Percentiles rank a stretch among this genome's conserved stretches.
phyloP scores from a whole-genome alignment of 257 asterid species.

The Scutellaria barbata region DNA sequence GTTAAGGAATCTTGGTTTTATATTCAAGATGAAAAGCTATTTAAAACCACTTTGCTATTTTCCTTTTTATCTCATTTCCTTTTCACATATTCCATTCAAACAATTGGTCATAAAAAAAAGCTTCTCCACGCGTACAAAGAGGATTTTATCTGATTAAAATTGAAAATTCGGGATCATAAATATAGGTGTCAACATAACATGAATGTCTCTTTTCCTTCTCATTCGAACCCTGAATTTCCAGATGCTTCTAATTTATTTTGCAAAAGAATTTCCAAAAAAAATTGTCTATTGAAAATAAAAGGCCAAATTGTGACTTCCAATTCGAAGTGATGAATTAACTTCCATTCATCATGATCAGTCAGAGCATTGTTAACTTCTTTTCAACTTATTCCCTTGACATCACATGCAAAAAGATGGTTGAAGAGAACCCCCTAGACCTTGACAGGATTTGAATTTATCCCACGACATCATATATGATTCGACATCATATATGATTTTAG shows the following conservation, averaged over 20 bases:
- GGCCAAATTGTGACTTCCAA: neutral
- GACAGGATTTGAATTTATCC: too few species aligned
- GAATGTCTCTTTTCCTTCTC: neutral
- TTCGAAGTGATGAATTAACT: neutral
- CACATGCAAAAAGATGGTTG: too few species aligned
- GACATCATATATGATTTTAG: too few species aligned
- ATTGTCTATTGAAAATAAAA: slow-evolving; percentile 1
- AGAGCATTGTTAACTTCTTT: neutral
- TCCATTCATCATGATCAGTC: neutral
- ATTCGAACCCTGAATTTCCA: neutral
- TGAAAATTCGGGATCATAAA: neutral
- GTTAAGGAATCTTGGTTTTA: too few species aligned
- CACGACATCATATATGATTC: too few species aligned
- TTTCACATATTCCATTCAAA: slow-evolving; percentile 20
- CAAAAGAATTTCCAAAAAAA: neutral
- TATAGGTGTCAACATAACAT: neutral
- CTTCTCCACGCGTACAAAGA: neutral
- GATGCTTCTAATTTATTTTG: slow-evolving; percentile 19
- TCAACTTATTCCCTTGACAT: neutral
- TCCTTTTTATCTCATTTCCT: slow-evolving; percentile 23
- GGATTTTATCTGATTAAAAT: neutral
- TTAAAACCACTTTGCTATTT: slow-evolving; percentile 5
- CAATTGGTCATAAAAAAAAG: neutral
- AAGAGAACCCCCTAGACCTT: too few species aligned
- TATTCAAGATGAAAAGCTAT: slow-evolving; percentile 21